phyloP scores from a whole-genome alignment of 306 rosid genomes.

The Corylus heterophylla region DNA sequence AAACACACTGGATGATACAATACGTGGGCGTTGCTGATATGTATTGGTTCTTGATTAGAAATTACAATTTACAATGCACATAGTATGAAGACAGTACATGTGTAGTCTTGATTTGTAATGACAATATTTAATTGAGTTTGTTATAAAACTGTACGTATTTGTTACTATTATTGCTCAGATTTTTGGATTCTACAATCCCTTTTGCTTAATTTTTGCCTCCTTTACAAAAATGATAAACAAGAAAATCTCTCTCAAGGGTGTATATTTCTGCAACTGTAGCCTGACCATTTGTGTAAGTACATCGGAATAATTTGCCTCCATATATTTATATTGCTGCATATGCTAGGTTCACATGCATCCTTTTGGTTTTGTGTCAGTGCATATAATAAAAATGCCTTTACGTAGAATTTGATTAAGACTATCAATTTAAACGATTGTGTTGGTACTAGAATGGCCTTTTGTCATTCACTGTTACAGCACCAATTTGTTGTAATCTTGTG shows the following conservation, averaged over 20 bases:
- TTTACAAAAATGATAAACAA: not conserved
- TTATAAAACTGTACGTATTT: not conserved
- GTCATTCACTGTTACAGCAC: not conserved
- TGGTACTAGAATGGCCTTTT: not conserved
- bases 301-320: not conserved
- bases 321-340: not conserved
- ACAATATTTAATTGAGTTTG: too few species aligned
- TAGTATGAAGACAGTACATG: not conserved
- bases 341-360: not conserved
- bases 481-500: not conserved
- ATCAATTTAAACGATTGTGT: not conserved
- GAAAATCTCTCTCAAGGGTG: not conserved
- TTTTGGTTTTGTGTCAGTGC: not conserved
- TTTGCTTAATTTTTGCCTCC: not conserved
- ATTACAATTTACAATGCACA: not conserved
- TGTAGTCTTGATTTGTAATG: not conserved
- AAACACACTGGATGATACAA: not conserved
- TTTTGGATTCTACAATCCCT: not conserved
- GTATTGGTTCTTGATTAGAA: not conserved
- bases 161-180: not conserved
- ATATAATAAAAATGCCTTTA: too few species aligned
- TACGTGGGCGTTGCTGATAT: not conserved
- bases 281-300: not conserved
- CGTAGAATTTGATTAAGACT: too few species aligned
- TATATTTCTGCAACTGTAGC: not conserved